A percentile compares a stretch with the other conserved stretches of the same genome.
These are phyloP conservation scores for Alternaria panax DNA, from an alignment of 2,329 filamentous ascomycete genomes.

Conservation along the genomic window DNA sequence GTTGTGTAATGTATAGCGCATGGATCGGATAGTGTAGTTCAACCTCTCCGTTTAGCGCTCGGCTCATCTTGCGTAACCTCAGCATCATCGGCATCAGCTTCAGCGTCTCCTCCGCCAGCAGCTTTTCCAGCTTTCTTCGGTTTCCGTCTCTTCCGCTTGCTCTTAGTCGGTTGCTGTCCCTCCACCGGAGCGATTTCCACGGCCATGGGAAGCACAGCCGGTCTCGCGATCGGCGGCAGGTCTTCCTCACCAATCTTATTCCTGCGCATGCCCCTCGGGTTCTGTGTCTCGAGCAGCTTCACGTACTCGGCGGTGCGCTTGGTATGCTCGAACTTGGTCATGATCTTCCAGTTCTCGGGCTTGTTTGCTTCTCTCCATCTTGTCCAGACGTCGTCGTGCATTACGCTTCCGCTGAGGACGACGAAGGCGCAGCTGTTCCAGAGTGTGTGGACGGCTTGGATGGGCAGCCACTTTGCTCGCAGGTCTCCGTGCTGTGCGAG, in stretches of 20 bases:
- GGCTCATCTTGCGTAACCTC: conserved; percentile 17
- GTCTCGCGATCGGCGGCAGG: conserved; percentile 29
- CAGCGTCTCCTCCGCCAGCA: conserved; percentile 11
- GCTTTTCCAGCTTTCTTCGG: conserved; percentile 12
- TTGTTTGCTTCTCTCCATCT: conserved; percentile 39
- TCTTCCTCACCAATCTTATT: conserved; percentile 4
- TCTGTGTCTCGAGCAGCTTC: conserved; percentile 32
- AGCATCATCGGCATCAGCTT: conserved; percentile 11
- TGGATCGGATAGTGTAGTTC: neutral
- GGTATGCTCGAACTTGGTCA: conserved; percentile 46
- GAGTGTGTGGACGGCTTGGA: conserved; percentile 44
- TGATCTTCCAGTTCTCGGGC: conserved; percentile 46
- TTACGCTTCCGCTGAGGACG: conserved; percentile 44
- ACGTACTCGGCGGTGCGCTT: conserved; percentile 43
- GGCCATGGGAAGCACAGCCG: conserved; percentile 25
- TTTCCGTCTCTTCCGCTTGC: conserved; percentile 35
- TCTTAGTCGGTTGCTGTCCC: conserved; percentile 23
- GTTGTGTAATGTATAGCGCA: neutral
- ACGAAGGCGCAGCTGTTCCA: conserved; percentile 47
- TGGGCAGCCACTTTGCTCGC: conserved; percentile 43
- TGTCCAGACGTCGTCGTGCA: conserved; percentile 38
- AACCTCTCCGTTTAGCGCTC: conserved; percentile 28
- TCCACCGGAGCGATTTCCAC: conserved; percentile 2
- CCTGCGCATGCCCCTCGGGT: conserved; percentile 29
- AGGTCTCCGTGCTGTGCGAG: conserved; percentile 40